Evolutionary conservation across 2,329 filamentous ascomycete species (phyloP).

Genomic region (Aureobasidium sp.): DNA sequence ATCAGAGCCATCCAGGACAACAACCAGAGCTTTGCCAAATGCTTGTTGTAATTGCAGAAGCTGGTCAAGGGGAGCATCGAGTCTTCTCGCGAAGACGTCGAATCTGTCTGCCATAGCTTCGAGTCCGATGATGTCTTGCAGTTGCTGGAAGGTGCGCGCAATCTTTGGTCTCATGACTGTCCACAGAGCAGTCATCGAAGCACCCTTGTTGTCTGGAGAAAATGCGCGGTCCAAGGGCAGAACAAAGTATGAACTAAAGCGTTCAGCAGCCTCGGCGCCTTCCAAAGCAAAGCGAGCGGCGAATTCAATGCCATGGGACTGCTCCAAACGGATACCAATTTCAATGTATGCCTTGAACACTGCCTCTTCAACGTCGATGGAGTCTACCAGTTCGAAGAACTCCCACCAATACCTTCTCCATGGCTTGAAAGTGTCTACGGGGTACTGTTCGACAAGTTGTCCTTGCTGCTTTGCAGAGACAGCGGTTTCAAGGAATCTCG

Average conservation of each 20-base stretch:
- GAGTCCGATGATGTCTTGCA: constrained; percentile 33
- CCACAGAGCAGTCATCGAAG: constrained; percentile 37
- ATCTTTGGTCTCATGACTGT: constrained; percentile 55
- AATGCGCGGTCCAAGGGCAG: neutral
- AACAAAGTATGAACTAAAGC: constrained; percentile 6
- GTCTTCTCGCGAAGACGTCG: constrained; percentile 25
- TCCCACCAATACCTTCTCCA: constrained; percentile 39
- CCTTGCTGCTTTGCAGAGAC: neutral
- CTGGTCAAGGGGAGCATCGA: constrained; percentile 19
- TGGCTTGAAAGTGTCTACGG: constrained; percentile 18
- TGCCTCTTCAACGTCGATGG: constrained; percentile 41
- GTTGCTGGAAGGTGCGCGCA: constrained; percentile 30
- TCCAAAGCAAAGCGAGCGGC: neutral
- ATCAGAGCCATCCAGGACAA: constrained; percentile 6
- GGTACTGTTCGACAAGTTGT: neutral
- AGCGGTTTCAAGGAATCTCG: neutral
- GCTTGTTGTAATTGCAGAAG: constrained; percentile 19
- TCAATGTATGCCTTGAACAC: constrained; percentile 46
- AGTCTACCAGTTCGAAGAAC: constrained; percentile 35
- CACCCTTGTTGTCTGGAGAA: constrained; percentile 9
- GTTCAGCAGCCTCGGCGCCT: neutral
- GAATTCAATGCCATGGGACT: neutral
- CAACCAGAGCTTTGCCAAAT: constrained; percentile 8
- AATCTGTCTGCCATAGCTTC: constrained; percentile 39
- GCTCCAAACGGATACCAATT: constrained; percentile 19